Evolutionary conservation across 2,329 filamentous ascomycete genomes (phyloP).

Genomic region (Claviceps digitariae): DNA sequence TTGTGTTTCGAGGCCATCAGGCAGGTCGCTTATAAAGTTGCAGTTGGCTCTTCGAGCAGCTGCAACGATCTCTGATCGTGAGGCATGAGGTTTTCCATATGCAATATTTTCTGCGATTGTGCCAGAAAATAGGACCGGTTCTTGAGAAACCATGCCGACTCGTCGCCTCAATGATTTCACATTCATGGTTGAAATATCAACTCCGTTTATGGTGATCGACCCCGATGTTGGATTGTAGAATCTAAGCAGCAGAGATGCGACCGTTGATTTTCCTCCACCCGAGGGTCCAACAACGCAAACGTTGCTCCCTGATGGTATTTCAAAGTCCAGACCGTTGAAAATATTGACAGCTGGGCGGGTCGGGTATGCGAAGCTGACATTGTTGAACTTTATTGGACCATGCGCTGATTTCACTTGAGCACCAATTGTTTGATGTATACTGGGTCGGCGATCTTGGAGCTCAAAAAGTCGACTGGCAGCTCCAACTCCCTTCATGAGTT

Average conservation of each 20-base stretch:
- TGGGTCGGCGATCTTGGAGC: slow-evolving; percentile 77
- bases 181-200: slow-evolving; percentile 76
- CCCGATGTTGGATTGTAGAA: slow-evolving; percentile 81
- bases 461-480: slow-evolving; percentile 95
- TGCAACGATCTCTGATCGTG: slow-evolving; percentile 65
- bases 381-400: slow-evolving; percentile 75
- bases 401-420: slow-evolving; percentile 67
- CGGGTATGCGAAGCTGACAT: slow-evolving; percentile 83
- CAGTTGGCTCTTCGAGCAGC: slow-evolving; percentile 91
- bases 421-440: slow-evolving; percentile 78
- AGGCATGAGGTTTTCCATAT: slow-evolving; percentile 73
- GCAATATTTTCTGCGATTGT: slow-evolving; percentile 81
- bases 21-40: slow-evolving; percentile 91
- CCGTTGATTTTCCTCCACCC: slow-evolving; percentile 91
- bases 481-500: slow-evolving; percentile 97
- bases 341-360: slow-evolving; percentile 85
- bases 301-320: slow-evolving; percentile 84
- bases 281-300: slow-evolving; percentile 95
- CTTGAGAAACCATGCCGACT: slow-evolving; percentile 90
- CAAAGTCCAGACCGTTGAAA: slow-evolving; percentile 79
- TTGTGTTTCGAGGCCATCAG: slow-evolving; percentile 85
- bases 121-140: slow-evolving; percentile 83
- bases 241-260: slow-evolving; percentile 76
- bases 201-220: slow-evolving; percentile 67
- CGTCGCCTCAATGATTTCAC: slow-evolving; percentile 82